A percentile compares a stretch with the other conserved stretches of the same genome.
These are phyloP conservation scores for Peniophora sp. DNA, from an alignment of 1,284 basidiomycete genomes.

Conservation along the genomic window DNA sequence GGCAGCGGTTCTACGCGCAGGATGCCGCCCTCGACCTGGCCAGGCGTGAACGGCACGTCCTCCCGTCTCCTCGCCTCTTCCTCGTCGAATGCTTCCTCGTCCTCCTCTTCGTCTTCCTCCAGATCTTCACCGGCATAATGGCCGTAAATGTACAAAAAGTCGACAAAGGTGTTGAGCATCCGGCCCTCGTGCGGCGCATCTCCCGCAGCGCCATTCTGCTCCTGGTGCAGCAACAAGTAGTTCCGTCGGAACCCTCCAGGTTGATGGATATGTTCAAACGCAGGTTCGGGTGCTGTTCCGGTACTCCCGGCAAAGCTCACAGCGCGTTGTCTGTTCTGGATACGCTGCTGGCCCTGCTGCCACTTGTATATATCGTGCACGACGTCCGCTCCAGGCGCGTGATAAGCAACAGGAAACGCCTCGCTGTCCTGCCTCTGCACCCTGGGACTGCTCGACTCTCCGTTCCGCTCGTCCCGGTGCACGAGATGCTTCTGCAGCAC, in stretches of 20 bases:
- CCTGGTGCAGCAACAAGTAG: conserved; percentile 66
- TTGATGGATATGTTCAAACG: conserved; percentile 84
- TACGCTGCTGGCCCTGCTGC: conserved; percentile 67
- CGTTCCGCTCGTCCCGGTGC: conserved; percentile 55
- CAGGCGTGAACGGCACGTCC: conserved; percentile 10
- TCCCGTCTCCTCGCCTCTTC: conserved; percentile 11
- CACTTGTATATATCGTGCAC: conserved; percentile 94
- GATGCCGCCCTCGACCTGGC: too few relatives aligned
- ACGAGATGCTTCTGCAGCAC: conserved; percentile 78
- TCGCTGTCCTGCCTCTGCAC: conserved; percentile 45
- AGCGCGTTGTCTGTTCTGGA: conserved; percentile 50
- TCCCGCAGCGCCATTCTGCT: conserved; percentile 17
- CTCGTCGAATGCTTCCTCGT: conserved; percentile 32
- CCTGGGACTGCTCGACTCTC: conserved; percentile 15
- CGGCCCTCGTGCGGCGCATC: conserved; percentile 57
- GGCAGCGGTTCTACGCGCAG: too few relatives aligned
- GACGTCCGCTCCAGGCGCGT: conserved; percentile 80
- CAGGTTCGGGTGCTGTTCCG: conserved; percentile 47
- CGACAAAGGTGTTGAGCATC: conserved; percentile 81
- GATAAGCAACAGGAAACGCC: conserved; percentile 76
- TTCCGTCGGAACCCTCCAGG: conserved; percentile 91
- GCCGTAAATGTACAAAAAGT: conserved; percentile 88
- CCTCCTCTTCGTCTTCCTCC: conserved; percentile 72
- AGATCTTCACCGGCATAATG: conserved; percentile 96
- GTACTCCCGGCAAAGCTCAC: conserved; percentile 66